phyloP scores from a whole-genome alignment of 23 red algal species.

The Gracilaria domingensis region DNA sequence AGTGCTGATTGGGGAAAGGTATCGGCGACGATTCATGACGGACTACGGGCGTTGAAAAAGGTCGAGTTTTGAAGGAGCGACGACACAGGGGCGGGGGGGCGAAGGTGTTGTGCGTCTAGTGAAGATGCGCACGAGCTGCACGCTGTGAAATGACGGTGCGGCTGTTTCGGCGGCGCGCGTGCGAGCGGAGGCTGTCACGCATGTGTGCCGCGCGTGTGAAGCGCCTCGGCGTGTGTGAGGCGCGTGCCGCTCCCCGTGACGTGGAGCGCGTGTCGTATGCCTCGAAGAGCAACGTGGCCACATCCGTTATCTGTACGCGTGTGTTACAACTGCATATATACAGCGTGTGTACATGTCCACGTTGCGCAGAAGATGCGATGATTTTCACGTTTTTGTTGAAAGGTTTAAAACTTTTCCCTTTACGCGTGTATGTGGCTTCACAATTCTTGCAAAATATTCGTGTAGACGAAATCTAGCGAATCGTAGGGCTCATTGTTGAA shows the following conservation, averaged over 20 bases:
- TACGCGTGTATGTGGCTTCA: neutral
- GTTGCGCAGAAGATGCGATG: too few relatives aligned
- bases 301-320: too few relatives aligned
- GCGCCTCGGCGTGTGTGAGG: neutral
- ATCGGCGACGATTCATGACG: neutral
- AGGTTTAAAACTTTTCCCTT: too few relatives aligned
- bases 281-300: neutral
- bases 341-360: too few relatives aligned
- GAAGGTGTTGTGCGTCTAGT: neutral
- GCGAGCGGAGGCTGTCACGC: neutral
- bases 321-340: too few relatives aligned
- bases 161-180: neutral
- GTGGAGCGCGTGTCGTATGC: too few relatives aligned
- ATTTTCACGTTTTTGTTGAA: too few relatives aligned
- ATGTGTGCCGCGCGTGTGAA: neutral
- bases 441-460: too few relatives aligned
- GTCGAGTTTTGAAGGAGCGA: neutral
- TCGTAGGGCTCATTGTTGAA: too few relatives aligned
- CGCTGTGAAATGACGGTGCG: neutral
- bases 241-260: too few relatives aligned
- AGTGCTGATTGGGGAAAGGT: neutral
- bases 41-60: neutral
- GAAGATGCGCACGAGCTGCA: constrained; percentile 9
- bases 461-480: too few relatives aligned
- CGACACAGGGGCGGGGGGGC: neutral